Evolutionary conservation across 805 yeast species (phyloP).

Genomic region (Ogataea neopini): DNA sequence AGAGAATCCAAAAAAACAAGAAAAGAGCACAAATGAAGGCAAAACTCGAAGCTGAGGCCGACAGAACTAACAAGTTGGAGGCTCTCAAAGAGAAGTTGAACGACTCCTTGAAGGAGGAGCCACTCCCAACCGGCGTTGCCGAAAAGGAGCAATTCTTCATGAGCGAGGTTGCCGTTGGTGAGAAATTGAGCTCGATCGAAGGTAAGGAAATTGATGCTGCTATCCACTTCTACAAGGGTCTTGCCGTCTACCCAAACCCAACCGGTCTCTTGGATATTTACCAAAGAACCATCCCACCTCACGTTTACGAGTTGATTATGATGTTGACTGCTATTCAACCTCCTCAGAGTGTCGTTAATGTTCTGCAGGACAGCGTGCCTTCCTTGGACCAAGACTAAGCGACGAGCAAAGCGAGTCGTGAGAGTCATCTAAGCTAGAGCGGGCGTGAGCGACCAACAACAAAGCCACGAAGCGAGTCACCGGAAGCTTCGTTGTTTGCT

Average conservation of each 20-base stretch:
- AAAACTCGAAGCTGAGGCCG: slow-evolving; percentile 53
- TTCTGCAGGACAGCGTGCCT: slow-evolving; percentile 48
- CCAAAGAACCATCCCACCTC: slow-evolving; percentile 84
- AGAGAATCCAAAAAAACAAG: slow-evolving; percentile 61
- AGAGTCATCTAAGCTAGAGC: too few relatives aligned
- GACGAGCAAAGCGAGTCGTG: slow-evolving; percentile 1
- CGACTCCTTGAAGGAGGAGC: slow-evolving; percentile 65
- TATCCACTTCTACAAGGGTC: slow-evolving; percentile 87
- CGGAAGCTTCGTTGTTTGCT: too few relatives aligned
- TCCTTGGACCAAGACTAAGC: slow-evolving; percentile 26
- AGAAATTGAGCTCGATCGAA: slow-evolving; percentile 66
- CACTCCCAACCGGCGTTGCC: slow-evolving; percentile 67
- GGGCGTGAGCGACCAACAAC: neutral
- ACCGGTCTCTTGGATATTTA: slow-evolving; percentile 86
- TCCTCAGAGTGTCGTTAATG: slow-evolving; percentile 73
- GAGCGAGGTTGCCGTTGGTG: slow-evolving; percentile 82
- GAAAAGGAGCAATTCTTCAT: slow-evolving; percentile 81
- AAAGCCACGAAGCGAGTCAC: neutral
- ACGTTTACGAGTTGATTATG: slow-evolving; percentile 78
- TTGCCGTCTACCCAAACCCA: slow-evolving; percentile 92
- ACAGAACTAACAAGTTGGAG: slow-evolving; percentile 59
- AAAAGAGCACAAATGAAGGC: slow-evolving; percentile 60
- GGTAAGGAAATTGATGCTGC: slow-evolving; percentile 83
- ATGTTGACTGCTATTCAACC: slow-evolving; percentile 90
- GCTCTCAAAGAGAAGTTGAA: slow-evolving; percentile 61